A percentile compares a stretch with the other conserved stretches of the same genome.
Conservation (phyloP, 2,329 filamentous ascomycete species). For the Clonostachys rhizophaga region DNA sequence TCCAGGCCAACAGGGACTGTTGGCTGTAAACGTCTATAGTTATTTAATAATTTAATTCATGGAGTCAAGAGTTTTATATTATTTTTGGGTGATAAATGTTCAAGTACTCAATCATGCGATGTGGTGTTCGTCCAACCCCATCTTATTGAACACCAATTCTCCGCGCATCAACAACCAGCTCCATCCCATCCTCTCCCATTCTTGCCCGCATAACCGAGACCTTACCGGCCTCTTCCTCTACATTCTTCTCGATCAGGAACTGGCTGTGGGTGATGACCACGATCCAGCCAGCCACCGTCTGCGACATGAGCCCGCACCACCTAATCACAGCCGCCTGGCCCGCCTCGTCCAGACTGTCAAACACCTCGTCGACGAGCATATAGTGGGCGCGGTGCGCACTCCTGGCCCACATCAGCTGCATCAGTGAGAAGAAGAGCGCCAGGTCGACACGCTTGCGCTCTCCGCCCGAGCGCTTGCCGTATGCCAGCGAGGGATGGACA, state of each 20-base stretch:
- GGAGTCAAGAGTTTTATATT: too few relatives aligned
- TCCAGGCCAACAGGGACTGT: conserved; percentile 19
- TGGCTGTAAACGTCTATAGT: conserved; percentile 4
- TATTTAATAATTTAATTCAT: neutral
- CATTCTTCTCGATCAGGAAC: too few relatives aligned
- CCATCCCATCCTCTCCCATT: too few relatives aligned
- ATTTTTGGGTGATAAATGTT: too few relatives aligned
- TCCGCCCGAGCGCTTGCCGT: conserved; percentile 4
- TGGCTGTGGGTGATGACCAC: too few relatives aligned
- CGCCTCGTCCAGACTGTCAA: conserved; percentile 11
- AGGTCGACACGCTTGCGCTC: conserved; percentile 12
- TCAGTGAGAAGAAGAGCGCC: conserved; percentile 12
- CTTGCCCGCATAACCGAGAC: too few relatives aligned
- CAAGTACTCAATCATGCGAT: too few relatives aligned
- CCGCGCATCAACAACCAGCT: too few relatives aligned
- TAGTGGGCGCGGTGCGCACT: conserved; percentile 11
- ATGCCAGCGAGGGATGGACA: neutral
- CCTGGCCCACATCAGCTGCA: conserved; percentile 6
- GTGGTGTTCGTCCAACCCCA: too few relatives aligned
- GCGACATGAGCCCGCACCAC: neutral
- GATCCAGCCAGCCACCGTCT: neutral
- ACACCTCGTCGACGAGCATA: conserved; percentile 11
- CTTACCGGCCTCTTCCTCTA: too few relatives aligned
- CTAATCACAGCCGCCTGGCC: neutral
- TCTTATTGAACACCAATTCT: too few relatives aligned